phyloP scores from a whole-genome alignment of 768 basidiomycete species.

The Calocera viscosa region DNA sequence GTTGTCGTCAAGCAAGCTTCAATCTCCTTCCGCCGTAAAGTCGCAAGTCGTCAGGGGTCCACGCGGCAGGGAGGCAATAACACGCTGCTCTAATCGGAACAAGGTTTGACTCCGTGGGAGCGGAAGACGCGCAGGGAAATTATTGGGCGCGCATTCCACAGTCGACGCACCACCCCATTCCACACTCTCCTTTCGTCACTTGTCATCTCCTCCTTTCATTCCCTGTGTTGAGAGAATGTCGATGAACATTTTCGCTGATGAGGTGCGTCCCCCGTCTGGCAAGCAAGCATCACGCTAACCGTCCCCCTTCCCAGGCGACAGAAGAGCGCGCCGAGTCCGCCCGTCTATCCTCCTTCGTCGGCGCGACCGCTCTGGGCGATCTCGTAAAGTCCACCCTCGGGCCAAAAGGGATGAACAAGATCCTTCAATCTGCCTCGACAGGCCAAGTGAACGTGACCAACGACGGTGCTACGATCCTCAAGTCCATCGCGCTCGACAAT shows the following conservation, averaged over 20 bases:
- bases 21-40: not conserved
- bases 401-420: slow-evolving; percentile 99
- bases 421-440: slow-evolving; percentile 78
- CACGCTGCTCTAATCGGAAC: no score
- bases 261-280: slow-evolving; percentile 30
- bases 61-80: no score
- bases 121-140: not conserved
- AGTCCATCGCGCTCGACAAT: slow-evolving; percentile 94
- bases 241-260: slow-evolving; percentile 57
- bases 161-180: not conserved
- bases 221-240: slow-evolving; percentile 34
- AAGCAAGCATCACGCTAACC: not conserved
- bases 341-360: slow-evolving; percentile 94
- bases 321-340: slow-evolving; percentile 97
- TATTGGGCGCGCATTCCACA: not conserved
- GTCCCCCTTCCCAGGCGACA: slow-evolving; percentile 26
- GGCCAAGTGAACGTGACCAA: slow-evolving; percentile 96
- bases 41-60: not conserved
- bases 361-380: slow-evolving; percentile 92
- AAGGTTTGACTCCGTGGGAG: not conserved
- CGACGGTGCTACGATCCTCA: slow-evolving; percentile 96
- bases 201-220: not conserved
- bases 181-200: not conserved
- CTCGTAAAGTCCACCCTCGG: slow-evolving; percentile 97
- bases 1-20: slow-evolving; percentile 3